These are phyloP conservation scores for Bondarzewia mesenterica DNA, from an alignment of 1,284 basidiomycete species.

Conservation along the genomic window DNA sequence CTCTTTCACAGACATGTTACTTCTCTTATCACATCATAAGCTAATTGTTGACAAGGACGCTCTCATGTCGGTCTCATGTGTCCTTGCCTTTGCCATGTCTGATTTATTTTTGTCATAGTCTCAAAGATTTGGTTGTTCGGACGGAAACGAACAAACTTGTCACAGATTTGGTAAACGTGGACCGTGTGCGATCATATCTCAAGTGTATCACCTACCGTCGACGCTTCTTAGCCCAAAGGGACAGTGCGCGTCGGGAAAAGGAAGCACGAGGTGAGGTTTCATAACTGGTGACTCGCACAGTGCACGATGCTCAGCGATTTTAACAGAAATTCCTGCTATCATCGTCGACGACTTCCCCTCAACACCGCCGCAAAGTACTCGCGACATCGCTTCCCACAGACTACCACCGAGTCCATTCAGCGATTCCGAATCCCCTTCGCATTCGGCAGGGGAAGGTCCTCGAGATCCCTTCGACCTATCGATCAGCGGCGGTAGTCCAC, in stretches of 20 bases:
- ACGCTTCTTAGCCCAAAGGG: conserved; percentile 47
- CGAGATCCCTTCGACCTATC: conserved; percentile 38
- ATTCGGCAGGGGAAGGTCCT: conserved; percentile 21
- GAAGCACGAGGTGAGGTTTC: conserved; percentile 23
- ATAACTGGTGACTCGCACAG: background rate
- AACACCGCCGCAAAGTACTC: conserved; percentile 37
- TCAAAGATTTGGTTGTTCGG: conserved; percentile 75
- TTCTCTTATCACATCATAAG: conserved; percentile 87
- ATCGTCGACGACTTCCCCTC: conserved; percentile 49
- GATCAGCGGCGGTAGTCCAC: conserved; percentile 27
- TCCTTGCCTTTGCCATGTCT: background rate
- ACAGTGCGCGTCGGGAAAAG: conserved; percentile 27
- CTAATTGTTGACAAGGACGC: conserved; percentile 86
- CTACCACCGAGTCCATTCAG: conserved; percentile 18
- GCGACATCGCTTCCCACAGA: conserved; percentile 49
- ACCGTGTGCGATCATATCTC: conserved; percentile 74
- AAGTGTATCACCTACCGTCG: conserved; percentile 70
- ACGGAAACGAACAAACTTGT: conserved; percentile 76
- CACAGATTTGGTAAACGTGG: conserved; percentile 75
- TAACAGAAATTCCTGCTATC: conserved; percentile 57
- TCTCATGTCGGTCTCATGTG: conserved; percentile 53
- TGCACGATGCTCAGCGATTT: background rate
- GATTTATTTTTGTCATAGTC: conserved; percentile 31
- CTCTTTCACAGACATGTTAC: conserved; percentile 87
- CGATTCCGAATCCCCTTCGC: conserved; percentile 32